These are phyloP conservation scores for Ampelomyces quisqualis DNA, from an alignment of 2,329 filamentous ascomycete genomes.

Conservation along the genomic window DNA sequence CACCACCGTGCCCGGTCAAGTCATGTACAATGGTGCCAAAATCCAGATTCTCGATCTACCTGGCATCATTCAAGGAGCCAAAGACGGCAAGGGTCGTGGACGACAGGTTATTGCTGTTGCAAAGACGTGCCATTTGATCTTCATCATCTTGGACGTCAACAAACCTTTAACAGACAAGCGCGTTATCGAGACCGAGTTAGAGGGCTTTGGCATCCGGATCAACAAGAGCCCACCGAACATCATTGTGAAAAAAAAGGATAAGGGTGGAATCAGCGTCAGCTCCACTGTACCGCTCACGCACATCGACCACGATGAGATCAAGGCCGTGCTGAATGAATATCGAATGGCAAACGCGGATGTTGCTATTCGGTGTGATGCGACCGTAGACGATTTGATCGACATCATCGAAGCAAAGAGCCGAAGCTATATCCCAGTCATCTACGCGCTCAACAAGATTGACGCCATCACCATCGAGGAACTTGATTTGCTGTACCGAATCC, in stretches of 20 bases:
- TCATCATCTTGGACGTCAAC: slow-evolving; percentile 97
- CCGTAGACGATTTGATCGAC: slow-evolving; percentile 95
- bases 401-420: slow-evolving; percentile 90
- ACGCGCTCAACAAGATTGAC: slow-evolving; percentile 99
- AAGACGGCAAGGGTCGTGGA: slow-evolving; percentile 96
- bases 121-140: slow-evolving; percentile 98
- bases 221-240: slow-evolving; percentile 98
- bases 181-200: slow-evolving; percentile 90
- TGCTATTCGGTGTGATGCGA: slow-evolving; percentile 95
- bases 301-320: slow-evolving; percentile 95
- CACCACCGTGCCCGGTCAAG: slow-evolving; percentile 94
- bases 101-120: slow-evolving; percentile 98
- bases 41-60: slow-evolving; percentile 98
- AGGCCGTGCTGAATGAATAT: slow-evolving; percentile 96
- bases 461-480: slow-evolving; percentile 97
- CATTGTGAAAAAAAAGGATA: slow-evolving; percentile 99
- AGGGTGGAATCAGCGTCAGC: slow-evolving; percentile 95
- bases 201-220: slow-evolving; percentile 96
- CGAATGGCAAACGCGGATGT: slow-evolving; percentile 96
- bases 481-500: slow-evolving; percentile 92
- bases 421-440: slow-evolving; percentile 98
- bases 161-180: slow-evolving; percentile 97
- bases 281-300: slow-evolving; percentile 88
- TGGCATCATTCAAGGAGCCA: slow-evolving; percentile 97
- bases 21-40: slow-evolving; percentile 93